These are phyloP conservation scores for Starmera stellimalicola DNA, from an alignment of 1,139 yeast genomes.

Conservation along the genomic window DNA sequence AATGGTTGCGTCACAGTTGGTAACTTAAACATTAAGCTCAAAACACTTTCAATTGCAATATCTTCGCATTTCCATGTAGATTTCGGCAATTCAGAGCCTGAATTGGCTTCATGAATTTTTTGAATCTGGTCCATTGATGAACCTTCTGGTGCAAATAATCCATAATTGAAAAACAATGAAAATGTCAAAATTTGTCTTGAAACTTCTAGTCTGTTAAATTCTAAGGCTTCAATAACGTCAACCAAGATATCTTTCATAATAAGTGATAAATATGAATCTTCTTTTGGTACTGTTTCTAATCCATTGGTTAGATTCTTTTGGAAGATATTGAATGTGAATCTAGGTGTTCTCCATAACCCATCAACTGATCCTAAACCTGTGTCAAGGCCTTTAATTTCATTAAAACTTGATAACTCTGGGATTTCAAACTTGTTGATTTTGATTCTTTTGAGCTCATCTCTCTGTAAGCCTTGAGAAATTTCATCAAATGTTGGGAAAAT, in stretches of 20 bases:
- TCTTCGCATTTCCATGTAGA: slow-evolving; percentile 91
- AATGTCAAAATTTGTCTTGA: slow-evolving; percentile 74
- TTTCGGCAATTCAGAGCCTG: slow-evolving; percentile 20
- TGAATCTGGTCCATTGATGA: slow-evolving; percentile 67
- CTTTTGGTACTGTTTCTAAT: slow-evolving; percentile 67
- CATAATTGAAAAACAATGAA: slow-evolving; percentile 62
- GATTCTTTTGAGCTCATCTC: slow-evolving; percentile 26
- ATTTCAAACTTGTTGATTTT: slow-evolving; percentile 38
- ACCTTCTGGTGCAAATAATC: slow-evolving; percentile 76
- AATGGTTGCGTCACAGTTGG: slow-evolving; percentile 59
- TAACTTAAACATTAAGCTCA: slow-evolving; percentile 67
- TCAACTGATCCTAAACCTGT: slow-evolving; percentile 35
- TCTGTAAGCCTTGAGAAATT: slow-evolving; percentile 9
- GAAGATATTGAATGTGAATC: slow-evolving; percentile 60
- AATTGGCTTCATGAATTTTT: slow-evolving; percentile 26
- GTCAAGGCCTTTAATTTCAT: slow-evolving; percentile 21
- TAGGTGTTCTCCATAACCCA: slow-evolving; percentile 44
- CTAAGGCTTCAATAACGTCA: slow-evolving; percentile 71
- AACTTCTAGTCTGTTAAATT: slow-evolving; percentile 83
- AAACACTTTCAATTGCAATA: slow-evolving; percentile 72
- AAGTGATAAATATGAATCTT: slow-evolving; percentile 48
- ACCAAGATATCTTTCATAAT: slow-evolving; percentile 66
- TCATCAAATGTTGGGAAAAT: slow-evolving; percentile 23
- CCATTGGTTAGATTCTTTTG: slow-evolving; percentile 29
- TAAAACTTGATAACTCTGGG: slow-evolving; percentile 35